Base-by-base conservation (phyloP, 345 rosid species). In the Salix koriyanagi region DNA sequence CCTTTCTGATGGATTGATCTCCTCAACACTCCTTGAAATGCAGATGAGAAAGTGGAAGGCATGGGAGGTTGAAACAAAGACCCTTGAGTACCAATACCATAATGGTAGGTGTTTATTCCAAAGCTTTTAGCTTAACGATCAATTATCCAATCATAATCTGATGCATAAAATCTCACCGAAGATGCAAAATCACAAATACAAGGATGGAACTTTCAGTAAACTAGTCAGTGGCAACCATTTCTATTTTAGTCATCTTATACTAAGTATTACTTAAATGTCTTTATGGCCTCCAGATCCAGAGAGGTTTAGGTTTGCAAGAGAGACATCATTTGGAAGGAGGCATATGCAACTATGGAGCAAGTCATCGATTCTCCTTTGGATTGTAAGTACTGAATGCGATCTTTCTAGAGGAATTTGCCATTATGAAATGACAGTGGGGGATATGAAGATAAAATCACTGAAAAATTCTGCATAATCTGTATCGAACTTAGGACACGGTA, bases 241-340 rank as follows among this genome's bases (percentile, higher is more conserved):
- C 64, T 25, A 46, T 32, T 13, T 52, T 37, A 42, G 26, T 36
- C 15, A 61, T 61, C 26, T 65, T 56, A 7, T 19, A 26, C 72
- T 67, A 6, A 70, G 19, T 25, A n/a, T 69, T 50, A n/a, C 61
- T 39, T 50, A 7, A 54, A 56, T 32, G 50, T 15, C 56, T 28
- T 34, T 2, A 21, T 52, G 56, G 13, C 7, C 2, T 75, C 70
- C 84, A 96, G 99, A 96, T 83, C 98, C 99, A 0, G 96, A 92
- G 76, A 89, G 99, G 82, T 96, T 96, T 78, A 86, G 98, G 65
- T 92, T 96, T 83, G 91, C 99, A 18, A 92, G 97, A 64, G 99
- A 96, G 73, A 96, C 99, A 75, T 94, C 99, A 4, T 96, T 96
- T 16, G 99, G 99, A 11, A 83, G 92, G 69, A 89, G 99, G 71